Base-by-base conservation (phyloP, 1,284 basidiomycete species). In the Trametes pubescens region DNA sequence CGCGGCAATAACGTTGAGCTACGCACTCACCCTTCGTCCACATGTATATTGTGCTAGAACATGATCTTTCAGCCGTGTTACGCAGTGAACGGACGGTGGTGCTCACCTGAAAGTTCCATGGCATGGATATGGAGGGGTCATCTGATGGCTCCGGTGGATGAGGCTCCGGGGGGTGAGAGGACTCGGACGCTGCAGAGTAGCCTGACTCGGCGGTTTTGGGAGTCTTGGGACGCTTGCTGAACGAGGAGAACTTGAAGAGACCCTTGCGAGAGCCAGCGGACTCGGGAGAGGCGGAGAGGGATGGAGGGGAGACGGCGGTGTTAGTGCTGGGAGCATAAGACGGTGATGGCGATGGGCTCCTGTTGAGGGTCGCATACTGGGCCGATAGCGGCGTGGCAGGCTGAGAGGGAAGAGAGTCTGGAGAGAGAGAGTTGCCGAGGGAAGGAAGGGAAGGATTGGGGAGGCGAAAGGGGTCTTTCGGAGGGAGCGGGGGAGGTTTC, bases 21-120 rank as follows among this genome's bases (percentile, higher is more conserved):
- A 13, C 26, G 56, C 18, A 80, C 83, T 65, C 73, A 91, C 85
- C 81, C 85, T 76, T 92, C 91, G 71, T 93, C 89, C 37, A 93
- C 89, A 73, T 93, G 91, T 21, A 93, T 84, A 73, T 92, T 84
- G 71, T 93, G 91, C 90, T 92, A 57, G 18, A 57, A 18, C n/a
- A 59, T 32, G 57, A 34, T 51, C 4, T 9, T 26, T 52, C 47
- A 59, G 60, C 26, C 8, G 54, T 40, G 53, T 60, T 56, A 65
- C 18, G 26, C n/a, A 61, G 37, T 43, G 61, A 38, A 53, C 51
- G 54, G 59, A 26, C 43, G 37, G 53, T 24, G 57, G 58, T 46
- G 75, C 86, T 55, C 73, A 88, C 90, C 83, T 90, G 87, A 68
- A 92, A 89, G 74, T 91, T 91, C 85, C 86, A 92, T 18, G 91